These are phyloP conservation scores for Solanum bulbocastanum DNA, from an alignment of 257 asterid genomes.

Conservation along the genomic window DNA sequence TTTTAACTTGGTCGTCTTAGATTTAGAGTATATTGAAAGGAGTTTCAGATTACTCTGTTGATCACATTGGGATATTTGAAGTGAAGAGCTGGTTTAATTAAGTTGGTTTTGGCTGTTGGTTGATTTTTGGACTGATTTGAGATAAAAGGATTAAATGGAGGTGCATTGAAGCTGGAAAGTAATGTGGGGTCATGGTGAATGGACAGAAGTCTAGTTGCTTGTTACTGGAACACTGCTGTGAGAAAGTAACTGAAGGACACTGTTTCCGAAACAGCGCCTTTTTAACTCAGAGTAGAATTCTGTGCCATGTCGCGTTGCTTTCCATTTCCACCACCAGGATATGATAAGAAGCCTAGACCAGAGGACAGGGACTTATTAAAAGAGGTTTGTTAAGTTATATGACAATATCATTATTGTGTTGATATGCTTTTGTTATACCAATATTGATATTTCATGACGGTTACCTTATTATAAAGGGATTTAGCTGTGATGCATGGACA, in stretches of 20 bases:
- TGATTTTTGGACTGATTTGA: slow-evolving; percentile 1
- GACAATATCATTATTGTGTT: not conserved
- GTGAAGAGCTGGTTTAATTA: not conserved
- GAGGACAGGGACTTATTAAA: slow-evolving; percentile 46
- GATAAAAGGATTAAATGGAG: slow-evolving; percentile 17
- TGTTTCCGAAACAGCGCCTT: slow-evolving; percentile 16
- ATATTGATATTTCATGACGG: slow-evolving; percentile 4
- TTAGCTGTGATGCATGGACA: not conserved
- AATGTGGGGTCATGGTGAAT: slow-evolving; percentile 69
- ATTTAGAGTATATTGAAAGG: not conserved
- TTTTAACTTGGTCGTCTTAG: not conserved
- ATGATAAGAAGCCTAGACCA: slow-evolving; percentile 55
- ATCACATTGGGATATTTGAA: not conserved
- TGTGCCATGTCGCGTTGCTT: slow-evolving; percentile 96
- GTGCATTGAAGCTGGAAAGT: slow-evolving; percentile 37
- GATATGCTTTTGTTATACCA: slow-evolving; percentile 6
- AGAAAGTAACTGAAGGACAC: slow-evolving; percentile 30
- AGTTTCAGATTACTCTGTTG: not conserved
- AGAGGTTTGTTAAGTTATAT: slow-evolving; percentile 46
- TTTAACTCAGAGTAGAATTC: slow-evolving; percentile 19
- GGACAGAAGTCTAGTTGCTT: slow-evolving; percentile 41
- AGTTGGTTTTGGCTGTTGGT: not conserved
- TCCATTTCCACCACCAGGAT: slow-evolving; percentile 97
- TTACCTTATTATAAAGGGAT: slow-evolving; percentile 6
- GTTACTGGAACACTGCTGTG: slow-evolving; percentile 33